These are phyloP conservation scores for Phytopythium vexans DNA, from an alignment of 352 stramenopile species.

Conservation along the genomic window DNA sequence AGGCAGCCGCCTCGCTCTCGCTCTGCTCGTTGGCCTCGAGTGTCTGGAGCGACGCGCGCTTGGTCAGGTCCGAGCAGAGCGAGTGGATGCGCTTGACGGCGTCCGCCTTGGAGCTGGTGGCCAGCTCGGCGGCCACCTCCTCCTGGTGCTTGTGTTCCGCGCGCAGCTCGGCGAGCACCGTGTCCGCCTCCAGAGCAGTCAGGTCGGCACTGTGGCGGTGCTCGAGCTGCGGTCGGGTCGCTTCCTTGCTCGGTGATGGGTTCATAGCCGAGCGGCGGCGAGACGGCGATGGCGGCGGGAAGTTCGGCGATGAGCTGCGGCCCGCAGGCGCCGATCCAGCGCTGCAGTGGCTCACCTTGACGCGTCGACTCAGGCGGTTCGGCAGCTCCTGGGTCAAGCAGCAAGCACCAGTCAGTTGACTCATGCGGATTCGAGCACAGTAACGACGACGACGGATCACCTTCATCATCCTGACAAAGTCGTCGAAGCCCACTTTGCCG, in stretches of 20 bases:
- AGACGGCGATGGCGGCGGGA: conserved; percentile 4
- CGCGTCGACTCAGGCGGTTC: conserved; percentile 3
- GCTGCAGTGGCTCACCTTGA: conserved; percentile 2
- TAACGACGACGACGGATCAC: conserved; percentile 1
- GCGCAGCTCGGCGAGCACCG: conserved; percentile 8
- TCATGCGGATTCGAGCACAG: background rate
- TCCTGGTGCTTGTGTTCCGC: conserved; percentile 22
- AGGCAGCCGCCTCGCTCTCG: background rate
- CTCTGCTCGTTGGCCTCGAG: background rate
- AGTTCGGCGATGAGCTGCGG: background rate
- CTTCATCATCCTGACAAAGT: conserved; percentile 74
- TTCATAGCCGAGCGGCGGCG: background rate
- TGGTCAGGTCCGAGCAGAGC: conserved; percentile 17
- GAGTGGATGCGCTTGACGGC: conserved; percentile 38
- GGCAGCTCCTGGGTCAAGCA: conserved; percentile 3
- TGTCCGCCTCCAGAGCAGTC: conserved; percentile 6
- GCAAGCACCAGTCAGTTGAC: background rate
- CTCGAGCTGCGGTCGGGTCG: conserved; percentile 4
- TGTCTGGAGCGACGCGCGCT: background rate
- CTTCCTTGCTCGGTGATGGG: background rate
- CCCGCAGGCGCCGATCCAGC: background rate
- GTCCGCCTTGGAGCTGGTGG: conserved; percentile 22
- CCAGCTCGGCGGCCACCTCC: conserved; percentile 13
- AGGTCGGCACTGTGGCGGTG: conserved; percentile 13
- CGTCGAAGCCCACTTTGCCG: conserved; percentile 63